Conservation (phyloP, 345 rosid species). For the Eucalyptus coolabah region DNA sequence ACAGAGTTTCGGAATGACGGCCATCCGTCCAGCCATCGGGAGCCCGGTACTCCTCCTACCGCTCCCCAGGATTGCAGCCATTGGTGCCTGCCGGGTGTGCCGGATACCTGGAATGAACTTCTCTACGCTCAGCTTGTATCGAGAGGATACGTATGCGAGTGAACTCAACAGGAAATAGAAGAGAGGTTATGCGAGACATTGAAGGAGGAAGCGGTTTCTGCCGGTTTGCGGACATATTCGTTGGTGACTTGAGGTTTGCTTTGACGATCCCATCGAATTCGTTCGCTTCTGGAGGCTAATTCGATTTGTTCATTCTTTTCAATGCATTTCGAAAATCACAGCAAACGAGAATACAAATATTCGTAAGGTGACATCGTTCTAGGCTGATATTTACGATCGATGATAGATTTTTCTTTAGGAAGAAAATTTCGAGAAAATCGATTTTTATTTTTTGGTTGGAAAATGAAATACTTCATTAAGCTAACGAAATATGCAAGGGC, state of each 20-base stretch:
- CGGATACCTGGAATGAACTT: conserved; percentile 83
- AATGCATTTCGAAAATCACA: neutral
- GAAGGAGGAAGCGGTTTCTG: neutral
- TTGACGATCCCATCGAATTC: neutral
- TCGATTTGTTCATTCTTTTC: neutral
- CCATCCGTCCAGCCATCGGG: conserved; percentile 75
- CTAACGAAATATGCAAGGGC: neutral
- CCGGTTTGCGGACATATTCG: neutral
- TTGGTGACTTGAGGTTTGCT: neutral
- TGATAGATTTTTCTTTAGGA: neutral
- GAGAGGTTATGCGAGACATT: neutral
- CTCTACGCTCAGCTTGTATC: conserved; percentile 60
- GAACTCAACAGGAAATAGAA: neutral
- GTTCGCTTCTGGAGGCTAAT: neutral
- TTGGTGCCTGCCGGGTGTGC: conserved; percentile 92
- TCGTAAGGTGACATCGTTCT: neutral
- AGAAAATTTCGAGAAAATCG: neutral
- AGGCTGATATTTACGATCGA: neutral
- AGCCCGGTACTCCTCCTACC: conserved; percentile 34
- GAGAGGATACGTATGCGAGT: conserved; percentile 21
- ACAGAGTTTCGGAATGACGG: conserved; percentile 61
- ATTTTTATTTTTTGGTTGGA: neutral
- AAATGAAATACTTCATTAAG: neutral
- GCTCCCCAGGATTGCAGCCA: conserved; percentile 95
- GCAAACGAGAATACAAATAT: neutral